Conservation (phyloP, 805 yeast genomes). For the Zygotorulaspora sp. region DNA sequence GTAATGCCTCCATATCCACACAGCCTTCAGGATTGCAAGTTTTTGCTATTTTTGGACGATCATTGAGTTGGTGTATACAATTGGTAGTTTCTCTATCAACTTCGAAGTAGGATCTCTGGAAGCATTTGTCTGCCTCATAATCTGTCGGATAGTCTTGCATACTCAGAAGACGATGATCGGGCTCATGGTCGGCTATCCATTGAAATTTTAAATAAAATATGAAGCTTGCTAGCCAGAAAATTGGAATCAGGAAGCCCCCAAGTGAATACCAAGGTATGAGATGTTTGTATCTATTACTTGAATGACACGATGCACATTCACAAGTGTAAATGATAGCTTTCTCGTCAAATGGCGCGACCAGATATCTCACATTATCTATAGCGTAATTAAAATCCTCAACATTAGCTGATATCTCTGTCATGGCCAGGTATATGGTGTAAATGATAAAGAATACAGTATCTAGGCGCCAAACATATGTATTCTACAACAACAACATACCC, state of each 20-base stretch:
- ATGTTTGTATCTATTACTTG: constrained; percentile 3
- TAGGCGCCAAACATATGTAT: no score
- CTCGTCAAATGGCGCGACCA: constrained; percentile 19
- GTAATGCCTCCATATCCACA: not conserved
- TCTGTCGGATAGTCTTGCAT: constrained; percentile 30
- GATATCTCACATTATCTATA: constrained; percentile 1
- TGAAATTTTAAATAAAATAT: constrained; percentile 19
- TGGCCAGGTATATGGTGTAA: no score
- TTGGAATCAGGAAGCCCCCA: constrained; percentile 26
- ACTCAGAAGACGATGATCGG: constrained; percentile 19
- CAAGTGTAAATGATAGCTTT: constrained; percentile 16
- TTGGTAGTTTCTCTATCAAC: constrained; percentile 4
- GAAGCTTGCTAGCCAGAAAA: constrained; percentile 21
- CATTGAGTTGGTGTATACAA: constrained; percentile 11
- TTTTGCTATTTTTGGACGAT: not conserved
- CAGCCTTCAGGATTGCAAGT: not conserved
- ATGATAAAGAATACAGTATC: no score
- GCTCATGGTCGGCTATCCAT: constrained; percentile 22
- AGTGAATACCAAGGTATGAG: constrained; percentile 17
- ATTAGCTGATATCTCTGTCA: no score
- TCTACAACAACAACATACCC: no score
- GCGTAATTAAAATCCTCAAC: not conserved
- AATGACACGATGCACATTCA: constrained; percentile 24
- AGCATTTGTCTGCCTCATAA: constrained; percentile 19
- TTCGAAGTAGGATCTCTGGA: constrained; percentile 8